Evolutionary conservation across 805 yeast genomes (phyloP).

Genomic region (Wickerhamiella nectarea): DNA sequence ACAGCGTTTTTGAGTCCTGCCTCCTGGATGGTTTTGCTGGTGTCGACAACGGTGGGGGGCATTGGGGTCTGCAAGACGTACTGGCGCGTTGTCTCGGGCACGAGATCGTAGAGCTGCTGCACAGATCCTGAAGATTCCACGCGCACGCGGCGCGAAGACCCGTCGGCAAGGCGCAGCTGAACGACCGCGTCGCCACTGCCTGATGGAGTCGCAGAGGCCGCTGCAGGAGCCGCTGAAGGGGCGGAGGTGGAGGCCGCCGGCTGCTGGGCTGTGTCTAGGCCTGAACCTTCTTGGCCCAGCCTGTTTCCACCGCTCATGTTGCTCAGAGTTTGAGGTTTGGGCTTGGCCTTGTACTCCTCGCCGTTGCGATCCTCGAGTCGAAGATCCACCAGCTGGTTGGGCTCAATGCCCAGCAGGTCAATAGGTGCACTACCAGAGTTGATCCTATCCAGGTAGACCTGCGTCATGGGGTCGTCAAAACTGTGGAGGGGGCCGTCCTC

Average conservation of each 20-base stretch:
- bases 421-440: slow-evolving; percentile 87
- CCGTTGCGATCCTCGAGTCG: slow-evolving; percentile 68
- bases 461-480: slow-evolving; percentile 88
- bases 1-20: slow-evolving; percentile 74
- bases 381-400: slow-evolving; percentile 90
- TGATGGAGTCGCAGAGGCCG: neutral
- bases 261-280: slow-evolving; percentile 28
- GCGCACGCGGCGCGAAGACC: slow-evolving; percentile 40
- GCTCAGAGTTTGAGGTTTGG: slow-evolving; percentile 49
- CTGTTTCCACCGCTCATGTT: slow-evolving; percentile 59
- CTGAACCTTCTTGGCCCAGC: slow-evolving; percentile 80
- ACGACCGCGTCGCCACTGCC: slow-evolving; percentile 52
- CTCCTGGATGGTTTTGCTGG: slow-evolving; percentile 44
- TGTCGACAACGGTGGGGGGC: slow-evolving; percentile 63
- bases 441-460: slow-evolving; percentile 60
- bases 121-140: slow-evolving; percentile 57
- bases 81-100: slow-evolving; percentile 33
- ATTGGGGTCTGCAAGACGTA: slow-evolving; percentile 67
- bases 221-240: slow-evolving; percentile 15
- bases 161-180: slow-evolving; percentile 75
- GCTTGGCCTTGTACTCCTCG: slow-evolving; percentile 67
- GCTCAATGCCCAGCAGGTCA: slow-evolving; percentile 62
- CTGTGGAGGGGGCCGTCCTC: slow-evolving; percentile 80
- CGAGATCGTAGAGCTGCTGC: slow-evolving; percentile 53
- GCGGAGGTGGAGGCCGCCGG: slow-evolving; percentile 7